Conservation (phyloP, 805 yeast genomes). For the Lipomyces sp. region DNA sequence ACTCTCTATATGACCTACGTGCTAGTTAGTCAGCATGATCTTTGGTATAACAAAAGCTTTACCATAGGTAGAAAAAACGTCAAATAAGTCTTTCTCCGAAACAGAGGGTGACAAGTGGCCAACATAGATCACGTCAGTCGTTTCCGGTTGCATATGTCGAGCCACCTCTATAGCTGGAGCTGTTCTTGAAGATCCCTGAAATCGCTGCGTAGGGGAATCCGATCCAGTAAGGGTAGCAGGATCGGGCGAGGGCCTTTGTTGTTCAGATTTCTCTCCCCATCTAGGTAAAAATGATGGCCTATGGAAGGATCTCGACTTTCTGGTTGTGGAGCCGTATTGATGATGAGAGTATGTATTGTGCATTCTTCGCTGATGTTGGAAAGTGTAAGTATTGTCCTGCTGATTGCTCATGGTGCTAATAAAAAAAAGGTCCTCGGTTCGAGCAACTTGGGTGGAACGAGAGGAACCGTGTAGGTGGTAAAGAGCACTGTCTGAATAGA, state of each 20-base stretch:
- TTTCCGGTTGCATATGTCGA: slow-evolving; percentile 2
- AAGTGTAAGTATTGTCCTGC: neutral
- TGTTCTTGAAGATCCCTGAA: neutral
- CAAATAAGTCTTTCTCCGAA: slow-evolving; percentile 20
- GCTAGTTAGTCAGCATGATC: neutral
- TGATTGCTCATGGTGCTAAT: neutral
- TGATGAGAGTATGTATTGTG: neutral
- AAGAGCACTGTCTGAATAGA: neutral
- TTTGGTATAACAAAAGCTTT: neutral
- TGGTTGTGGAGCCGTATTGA: slow-evolving; percentile 2
- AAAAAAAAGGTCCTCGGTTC: neutral
- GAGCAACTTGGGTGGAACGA: neutral
- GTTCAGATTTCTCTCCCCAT: neutral
- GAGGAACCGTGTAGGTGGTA: neutral
- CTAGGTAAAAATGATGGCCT: neutral
- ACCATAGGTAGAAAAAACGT: slow-evolving; percentile 21
- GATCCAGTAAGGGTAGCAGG: neutral
- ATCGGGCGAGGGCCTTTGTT: neutral
- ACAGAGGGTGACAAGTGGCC: slow-evolving; percentile 18
- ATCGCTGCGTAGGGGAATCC: neutral
- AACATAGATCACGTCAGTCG: slow-evolving; percentile 16
- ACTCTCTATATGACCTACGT: slow-evolving; percentile 18
- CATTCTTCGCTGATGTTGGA: neutral
- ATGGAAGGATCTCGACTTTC: neutral
- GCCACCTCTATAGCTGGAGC: neutral